A percentile compares a stretch with the other conserved stretches of the same genome.
phyloP scores from a whole-genome alignment of 345 rosid species.

The Draba incana region DNA sequence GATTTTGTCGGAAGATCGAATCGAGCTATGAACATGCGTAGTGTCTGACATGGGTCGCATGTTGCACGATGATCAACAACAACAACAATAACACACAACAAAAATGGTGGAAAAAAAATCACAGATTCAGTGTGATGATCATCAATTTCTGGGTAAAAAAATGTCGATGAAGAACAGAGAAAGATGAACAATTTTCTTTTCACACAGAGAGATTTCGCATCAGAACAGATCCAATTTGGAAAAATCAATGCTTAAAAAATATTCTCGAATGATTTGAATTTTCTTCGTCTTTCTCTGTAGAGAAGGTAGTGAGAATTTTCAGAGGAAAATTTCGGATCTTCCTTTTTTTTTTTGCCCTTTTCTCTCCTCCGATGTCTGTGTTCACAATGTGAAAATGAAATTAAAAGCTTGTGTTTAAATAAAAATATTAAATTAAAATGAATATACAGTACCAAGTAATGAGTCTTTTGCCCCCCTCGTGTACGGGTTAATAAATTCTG shows the following conservation, averaged over 20 bases:
- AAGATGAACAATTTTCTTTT: neutral
- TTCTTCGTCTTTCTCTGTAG: slow-evolving; percentile 19
- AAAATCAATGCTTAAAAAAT: slow-evolving; percentile 30
- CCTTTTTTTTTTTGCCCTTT: slow-evolving; percentile 6
- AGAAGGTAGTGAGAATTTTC: slow-evolving; percentile 14
- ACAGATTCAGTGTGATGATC: slow-evolving; percentile 11
- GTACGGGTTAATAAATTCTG: slow-evolving; percentile 41
- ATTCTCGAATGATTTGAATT: slow-evolving; percentile 39
- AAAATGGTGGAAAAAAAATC: slow-evolving; percentile 1
- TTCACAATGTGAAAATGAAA: slow-evolving; percentile 39
- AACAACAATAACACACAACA: neutral
- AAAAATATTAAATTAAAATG: neutral
- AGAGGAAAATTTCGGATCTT: slow-evolving; percentile 35
- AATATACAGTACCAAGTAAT: slow-evolving; percentile 35
- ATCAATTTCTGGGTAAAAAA: neutral
- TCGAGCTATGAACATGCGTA: slow-evolving; percentile 60
- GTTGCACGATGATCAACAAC: slow-evolving; percentile 20
- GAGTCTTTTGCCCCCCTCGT: slow-evolving; percentile 37
- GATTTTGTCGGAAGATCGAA: slow-evolving; percentile 61
- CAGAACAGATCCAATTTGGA: slow-evolving; percentile 33
- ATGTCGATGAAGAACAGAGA: slow-evolving; percentile 16
- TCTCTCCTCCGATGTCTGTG: slow-evolving; percentile 39
- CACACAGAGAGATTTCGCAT: neutral
- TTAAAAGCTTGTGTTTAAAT: neutral
- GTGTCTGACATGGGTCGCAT: slow-evolving; percentile 66